These are phyloP conservation scores for Phytophthora rubi DNA, from an alignment of 352 stramenopile species.

Conservation along the genomic window DNA sequence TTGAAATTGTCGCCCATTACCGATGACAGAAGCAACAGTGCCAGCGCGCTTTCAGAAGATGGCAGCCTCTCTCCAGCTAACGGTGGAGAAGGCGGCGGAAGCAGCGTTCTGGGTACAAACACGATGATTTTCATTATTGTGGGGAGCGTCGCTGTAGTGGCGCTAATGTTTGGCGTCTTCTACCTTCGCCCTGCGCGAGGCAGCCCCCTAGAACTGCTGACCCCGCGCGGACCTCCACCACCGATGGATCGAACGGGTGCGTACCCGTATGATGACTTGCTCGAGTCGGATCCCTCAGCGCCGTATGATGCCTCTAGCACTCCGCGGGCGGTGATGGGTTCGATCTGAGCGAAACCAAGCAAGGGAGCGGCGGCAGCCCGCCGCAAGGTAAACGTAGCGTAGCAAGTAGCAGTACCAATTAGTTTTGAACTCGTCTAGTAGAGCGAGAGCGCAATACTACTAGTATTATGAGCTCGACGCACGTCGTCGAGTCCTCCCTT, in stretches of 20 bases:
- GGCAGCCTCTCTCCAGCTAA: conserved; percentile 26
- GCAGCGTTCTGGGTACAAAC: conserved; percentile 26
- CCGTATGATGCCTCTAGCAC: conserved; percentile 42
- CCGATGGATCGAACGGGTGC: conserved; percentile 30
- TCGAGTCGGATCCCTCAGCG: conserved; percentile 31
- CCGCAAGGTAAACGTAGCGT: neutral
- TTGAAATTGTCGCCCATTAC: conserved; percentile 40
- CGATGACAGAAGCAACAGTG: conserved; percentile 29
- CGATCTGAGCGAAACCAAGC: conserved; percentile 17
- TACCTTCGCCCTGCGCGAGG: conserved; percentile 38
- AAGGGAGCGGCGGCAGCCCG: neutral
- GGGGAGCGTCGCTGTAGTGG: conserved; percentile 30
- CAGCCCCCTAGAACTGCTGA: conserved; percentile 32
- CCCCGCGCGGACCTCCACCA: conserved; percentile 23
- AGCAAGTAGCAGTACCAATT: conserved; percentile 23
- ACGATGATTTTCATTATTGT: conserved; percentile 44
- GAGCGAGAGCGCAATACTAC: conserved; percentile 4
- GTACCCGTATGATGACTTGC: conserved; percentile 31
- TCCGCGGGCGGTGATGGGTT: conserved; percentile 25
- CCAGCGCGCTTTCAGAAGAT: conserved; percentile 24
- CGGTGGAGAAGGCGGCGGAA: conserved; percentile 15
- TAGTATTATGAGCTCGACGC: conserved; percentile 24
- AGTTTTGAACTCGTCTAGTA: conserved; percentile 25
- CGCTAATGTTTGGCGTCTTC: conserved; percentile 41
- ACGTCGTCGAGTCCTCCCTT: too few species aligned